These are phyloP conservation scores for Davidsoniella virescens DNA, from an alignment of 2,329 filamentous ascomycete genomes.

Conservation along the genomic window DNA sequence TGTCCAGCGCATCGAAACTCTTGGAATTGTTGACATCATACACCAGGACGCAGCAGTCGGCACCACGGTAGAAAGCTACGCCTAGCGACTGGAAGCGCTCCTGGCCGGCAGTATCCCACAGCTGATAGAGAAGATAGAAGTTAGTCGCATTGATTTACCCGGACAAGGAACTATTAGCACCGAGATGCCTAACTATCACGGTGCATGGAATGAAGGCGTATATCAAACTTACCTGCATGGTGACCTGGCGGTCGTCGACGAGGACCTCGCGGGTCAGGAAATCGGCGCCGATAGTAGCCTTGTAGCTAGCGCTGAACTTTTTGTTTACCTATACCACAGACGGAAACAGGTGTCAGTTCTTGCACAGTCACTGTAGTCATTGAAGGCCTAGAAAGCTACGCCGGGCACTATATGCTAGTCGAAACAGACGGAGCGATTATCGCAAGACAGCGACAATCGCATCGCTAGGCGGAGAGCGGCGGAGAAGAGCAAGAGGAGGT, in stretches of 20 bases:
- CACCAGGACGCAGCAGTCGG: slow-evolving; percentile 93
- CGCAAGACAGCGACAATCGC: background rate
- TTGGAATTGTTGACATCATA: slow-evolving; percentile 99
- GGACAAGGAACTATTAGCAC: background rate
- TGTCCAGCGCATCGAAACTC: slow-evolving; percentile 95
- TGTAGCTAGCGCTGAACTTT: slow-evolving; percentile 99
- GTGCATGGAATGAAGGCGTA: background rate
- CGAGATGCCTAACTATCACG: background rate
- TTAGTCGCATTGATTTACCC: slow-evolving; percentile 9
- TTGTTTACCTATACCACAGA: slow-evolving; percentile 73
- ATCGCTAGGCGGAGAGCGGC: background rate
- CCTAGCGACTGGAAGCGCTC: slow-evolving; percentile 95
- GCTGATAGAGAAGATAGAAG: slow-evolving; percentile 31
- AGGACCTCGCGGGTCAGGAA: slow-evolving; percentile 96
- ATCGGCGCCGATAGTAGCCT: slow-evolving; percentile 96
- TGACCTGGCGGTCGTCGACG: slow-evolving; percentile 92
- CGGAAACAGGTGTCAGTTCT: too few species aligned
- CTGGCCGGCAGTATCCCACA: slow-evolving; percentile 96
- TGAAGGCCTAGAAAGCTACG: background rate
- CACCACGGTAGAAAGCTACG: slow-evolving; percentile 92
- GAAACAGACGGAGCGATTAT: too few species aligned
- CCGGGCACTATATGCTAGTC: background rate
- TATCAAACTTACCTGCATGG: slow-evolving; percentile 60
- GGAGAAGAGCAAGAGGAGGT: background rate
- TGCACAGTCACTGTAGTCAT: background rate